Evolutionary conservation across 768 basidiomycete genomes (phyloP).

Genomic region (Ephemerocybe angulata): DNA sequence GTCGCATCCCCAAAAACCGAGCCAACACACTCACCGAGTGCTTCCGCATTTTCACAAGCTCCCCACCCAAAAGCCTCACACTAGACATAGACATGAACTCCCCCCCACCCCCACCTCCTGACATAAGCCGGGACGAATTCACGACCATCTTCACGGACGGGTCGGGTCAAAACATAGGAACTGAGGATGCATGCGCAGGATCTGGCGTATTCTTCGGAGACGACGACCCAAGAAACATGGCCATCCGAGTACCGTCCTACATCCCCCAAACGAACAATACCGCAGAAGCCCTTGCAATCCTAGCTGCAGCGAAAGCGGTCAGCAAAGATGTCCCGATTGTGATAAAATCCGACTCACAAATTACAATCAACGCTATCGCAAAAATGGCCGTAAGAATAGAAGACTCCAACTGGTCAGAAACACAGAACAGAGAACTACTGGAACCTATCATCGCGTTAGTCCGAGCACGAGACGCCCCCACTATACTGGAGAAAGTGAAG

Average conservation of each 20-base stretch:
- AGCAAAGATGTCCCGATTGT: neutral
- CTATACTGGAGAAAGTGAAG: slow-evolving; percentile 12
- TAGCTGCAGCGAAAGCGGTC: slow-evolving; percentile 4
- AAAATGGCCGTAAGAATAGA: slow-evolving; percentile 8
- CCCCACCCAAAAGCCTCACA: too few species aligned
- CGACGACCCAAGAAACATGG: slow-evolving; percentile 9
- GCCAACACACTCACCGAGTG: too few species aligned
- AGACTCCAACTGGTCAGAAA: slow-evolving; percentile 12
- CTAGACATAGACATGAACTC: too few species aligned
- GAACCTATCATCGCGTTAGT: neutral
- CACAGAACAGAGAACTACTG: slow-evolving; percentile 1
- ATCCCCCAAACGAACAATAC: slow-evolving; percentile 15
- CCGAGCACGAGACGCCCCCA: neutral
- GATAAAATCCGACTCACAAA: slow-evolving; percentile 16
- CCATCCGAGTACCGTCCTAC: slow-evolving; percentile 9
- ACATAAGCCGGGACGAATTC: too few species aligned
- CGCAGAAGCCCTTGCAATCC: slow-evolving; percentile 16
- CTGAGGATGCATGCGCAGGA: slow-evolving; percentile 10
- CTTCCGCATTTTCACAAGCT: too few species aligned
- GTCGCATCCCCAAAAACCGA: too few species aligned
- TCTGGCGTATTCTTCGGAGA: slow-evolving; percentile 18
- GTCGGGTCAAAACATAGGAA: slow-evolving; percentile 3
- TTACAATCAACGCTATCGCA: slow-evolving; percentile 13
- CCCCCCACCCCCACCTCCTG: too few species aligned
- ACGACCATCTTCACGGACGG: slow-evolving; percentile 13